Evolutionary conservation across 495 filamentous ascomycete species (phyloP).

Genomic region (Penicillium turbatum): DNA sequence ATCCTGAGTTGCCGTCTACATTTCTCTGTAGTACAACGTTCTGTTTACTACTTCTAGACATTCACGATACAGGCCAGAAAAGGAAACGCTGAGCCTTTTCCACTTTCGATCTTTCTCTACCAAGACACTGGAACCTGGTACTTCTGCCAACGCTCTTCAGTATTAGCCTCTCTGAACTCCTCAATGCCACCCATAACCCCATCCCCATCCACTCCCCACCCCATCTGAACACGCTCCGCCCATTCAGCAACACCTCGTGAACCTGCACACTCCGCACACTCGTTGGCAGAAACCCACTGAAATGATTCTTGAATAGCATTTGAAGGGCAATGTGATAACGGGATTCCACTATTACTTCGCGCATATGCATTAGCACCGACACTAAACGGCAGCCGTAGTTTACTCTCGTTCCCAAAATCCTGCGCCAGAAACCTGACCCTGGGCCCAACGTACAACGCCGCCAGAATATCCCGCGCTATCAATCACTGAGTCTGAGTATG

Average conservation of each 20-base stretch:
- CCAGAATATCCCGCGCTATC: not conserved
- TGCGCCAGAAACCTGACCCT: not conserved
- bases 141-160: conserved; percentile 4
- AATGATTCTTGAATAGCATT: not conserved
- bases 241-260: conserved; percentile 11
- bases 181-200: conserved; percentile 13
- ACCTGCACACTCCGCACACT: not conserved
- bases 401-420: conserved; percentile 4
- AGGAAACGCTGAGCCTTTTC: too few relatives aligned
- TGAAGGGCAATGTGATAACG: not conserved
- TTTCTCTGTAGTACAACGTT: too few relatives aligned
- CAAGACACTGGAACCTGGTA: conserved; percentile 5
- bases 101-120: too few relatives aligned
- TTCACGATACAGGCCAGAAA: too few relatives aligned
- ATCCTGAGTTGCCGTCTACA: conserved; percentile 2
- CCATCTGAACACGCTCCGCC: conserved; percentile 8
- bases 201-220: conserved; percentile 11
- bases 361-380: conserved; percentile 3
- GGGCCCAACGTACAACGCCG: conserved; percentile 6
- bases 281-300: conserved; percentile 1
- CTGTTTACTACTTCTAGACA: too few relatives aligned
- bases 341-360: conserved; percentile 6
- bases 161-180: conserved; percentile 15
- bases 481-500: not conserved
- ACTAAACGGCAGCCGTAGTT: conserved; percentile 5